A percentile compares a stretch with the other conserved stretches of the same genome.
Evolutionary conservation across 441 rosid species (phyloP).

Genomic region (Euphorbia celastroides): DNA sequence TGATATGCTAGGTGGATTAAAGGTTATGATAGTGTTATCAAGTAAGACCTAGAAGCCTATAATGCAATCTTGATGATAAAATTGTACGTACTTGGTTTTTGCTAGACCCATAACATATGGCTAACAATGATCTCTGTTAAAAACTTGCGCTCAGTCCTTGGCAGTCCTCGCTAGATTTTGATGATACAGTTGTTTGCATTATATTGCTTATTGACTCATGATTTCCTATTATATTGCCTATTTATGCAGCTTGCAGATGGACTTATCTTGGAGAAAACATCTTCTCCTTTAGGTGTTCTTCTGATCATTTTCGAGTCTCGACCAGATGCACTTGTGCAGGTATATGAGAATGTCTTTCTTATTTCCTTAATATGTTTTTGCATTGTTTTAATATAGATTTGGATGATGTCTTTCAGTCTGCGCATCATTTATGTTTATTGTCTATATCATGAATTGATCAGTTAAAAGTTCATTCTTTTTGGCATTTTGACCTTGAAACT

Average conservation of each 20-base stretch:
- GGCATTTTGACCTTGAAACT: neutral
- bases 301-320: constrained; percentile 94
- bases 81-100: neutral
- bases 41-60: neutral
- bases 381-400: neutral
- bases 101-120: neutral
- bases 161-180: neutral
- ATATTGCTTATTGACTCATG: constrained; percentile 4
- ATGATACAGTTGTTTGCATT: constrained; percentile 1
- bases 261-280: constrained; percentile 84
- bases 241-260: constrained; percentile 76
- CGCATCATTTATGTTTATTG: neutral
- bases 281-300: constrained; percentile 95
- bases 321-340: constrained; percentile 98
- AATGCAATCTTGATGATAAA: neutral
- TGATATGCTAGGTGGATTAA: neutral
- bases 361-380: constrained; percentile 17
- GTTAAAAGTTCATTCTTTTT: neutral
- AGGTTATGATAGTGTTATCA: neutral
- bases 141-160: neutral
- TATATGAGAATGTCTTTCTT: constrained; percentile 20
- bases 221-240: neutral
- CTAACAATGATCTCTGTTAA: neutral
- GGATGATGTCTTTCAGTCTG: too few relatives aligned
- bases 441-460: neutral